phyloP scores from a whole-genome alignment of 495 filamentous ascomycete genomes.

The Penicillium arizonense region DNA sequence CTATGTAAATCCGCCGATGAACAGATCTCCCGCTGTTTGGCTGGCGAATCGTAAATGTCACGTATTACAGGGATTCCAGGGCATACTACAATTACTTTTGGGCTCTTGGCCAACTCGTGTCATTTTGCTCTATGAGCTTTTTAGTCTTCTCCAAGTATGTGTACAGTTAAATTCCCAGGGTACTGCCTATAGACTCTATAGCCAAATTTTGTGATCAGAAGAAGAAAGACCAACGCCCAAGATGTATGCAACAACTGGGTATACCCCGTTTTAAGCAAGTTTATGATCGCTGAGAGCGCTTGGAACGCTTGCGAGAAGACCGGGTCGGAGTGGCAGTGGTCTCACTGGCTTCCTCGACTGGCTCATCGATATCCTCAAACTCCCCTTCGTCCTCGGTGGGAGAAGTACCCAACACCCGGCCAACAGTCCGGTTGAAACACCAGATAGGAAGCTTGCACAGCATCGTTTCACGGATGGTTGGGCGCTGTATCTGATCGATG shows the following conservation, averaged over 20 bases:
- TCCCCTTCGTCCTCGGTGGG: slow-evolving; percentile 29
- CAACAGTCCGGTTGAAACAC: slow-evolving; percentile 56
- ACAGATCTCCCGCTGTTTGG: background rate
- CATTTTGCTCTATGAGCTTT: background rate
- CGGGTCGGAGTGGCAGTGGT: slow-evolving; percentile 27
- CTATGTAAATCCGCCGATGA: background rate
- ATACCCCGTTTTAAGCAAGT: background rate
- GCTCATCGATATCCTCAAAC: slow-evolving; percentile 29
- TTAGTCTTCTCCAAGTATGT: background rate
- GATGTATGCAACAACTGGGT: background rate
- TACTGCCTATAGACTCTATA: slow-evolving; percentile 2
- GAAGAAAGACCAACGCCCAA: background rate
- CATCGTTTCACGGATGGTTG: slow-evolving; percentile 68
- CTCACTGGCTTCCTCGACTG: slow-evolving; percentile 26
- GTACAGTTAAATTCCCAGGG: slow-evolving; percentile 4
- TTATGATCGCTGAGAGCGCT: slow-evolving; percentile 37
- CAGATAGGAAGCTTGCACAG: slow-evolving; percentile 67
- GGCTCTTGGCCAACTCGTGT: no score
- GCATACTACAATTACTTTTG: no score
- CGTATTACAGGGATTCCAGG: background rate
- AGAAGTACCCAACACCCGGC: slow-evolving; percentile 47
- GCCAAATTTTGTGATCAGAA: slow-evolving; percentile 1
- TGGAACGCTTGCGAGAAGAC: slow-evolving; percentile 27
- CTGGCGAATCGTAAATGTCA: background rate
- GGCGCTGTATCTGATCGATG: slow-evolving; percentile 61